Percentiles rank a stretch among this genome's conserved stretches.
These are phyloP conservation scores for Fusarium floridanum DNA, from an alignment of 2,329 filamentous ascomycete genomes.

Conservation along the genomic window DNA sequence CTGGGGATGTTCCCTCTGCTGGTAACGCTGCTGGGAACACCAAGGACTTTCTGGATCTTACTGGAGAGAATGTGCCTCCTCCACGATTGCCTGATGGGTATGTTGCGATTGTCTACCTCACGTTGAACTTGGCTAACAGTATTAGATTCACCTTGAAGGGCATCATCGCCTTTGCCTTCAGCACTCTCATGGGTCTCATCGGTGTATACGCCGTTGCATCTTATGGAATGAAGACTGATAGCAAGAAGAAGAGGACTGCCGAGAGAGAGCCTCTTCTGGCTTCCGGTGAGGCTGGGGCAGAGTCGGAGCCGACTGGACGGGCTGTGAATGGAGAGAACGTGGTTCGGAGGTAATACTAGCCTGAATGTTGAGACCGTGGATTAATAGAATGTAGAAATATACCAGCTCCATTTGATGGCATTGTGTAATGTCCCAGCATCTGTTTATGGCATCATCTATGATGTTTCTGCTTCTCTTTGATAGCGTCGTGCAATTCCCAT, in stretches of 20 bases:
- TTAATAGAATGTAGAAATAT: constrained; percentile 5
- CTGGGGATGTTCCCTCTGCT: constrained; percentile 60
- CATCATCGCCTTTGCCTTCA: constrained; percentile 81
- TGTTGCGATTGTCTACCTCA: constrained; percentile 34
- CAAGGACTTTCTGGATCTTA: constrained; percentile 71
- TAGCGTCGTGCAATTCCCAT: background rate
- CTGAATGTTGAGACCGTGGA: background rate
- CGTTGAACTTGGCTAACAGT: constrained; percentile 3
- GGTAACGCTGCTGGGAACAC: constrained; percentile 85
- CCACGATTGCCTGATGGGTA: constrained; percentile 72
- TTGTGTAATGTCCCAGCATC: background rate
- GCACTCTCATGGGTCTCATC: constrained; percentile 74
- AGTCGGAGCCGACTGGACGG: background rate
- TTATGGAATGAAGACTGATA: constrained; percentile 63
- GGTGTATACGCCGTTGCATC: constrained; percentile 76
- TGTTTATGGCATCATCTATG: background rate
- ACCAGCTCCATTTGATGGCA: constrained; percentile 2
- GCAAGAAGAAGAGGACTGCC: constrained; percentile 27
- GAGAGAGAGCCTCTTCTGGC: constrained; percentile 44
- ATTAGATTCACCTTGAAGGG: constrained; percentile 75
- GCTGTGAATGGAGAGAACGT: constrained; percentile 1
- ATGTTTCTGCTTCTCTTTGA: background rate
- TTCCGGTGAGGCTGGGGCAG: background rate
- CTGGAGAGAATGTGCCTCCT: constrained; percentile 69
- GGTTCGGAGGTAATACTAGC: constrained; percentile 5